Percentiles rank a stretch among this genome's conserved stretches.
These are phyloP conservation scores for Cyberlindnera xylosilytica DNA, from an alignment of 805 yeast species.

Conservation along the genomic window DNA sequence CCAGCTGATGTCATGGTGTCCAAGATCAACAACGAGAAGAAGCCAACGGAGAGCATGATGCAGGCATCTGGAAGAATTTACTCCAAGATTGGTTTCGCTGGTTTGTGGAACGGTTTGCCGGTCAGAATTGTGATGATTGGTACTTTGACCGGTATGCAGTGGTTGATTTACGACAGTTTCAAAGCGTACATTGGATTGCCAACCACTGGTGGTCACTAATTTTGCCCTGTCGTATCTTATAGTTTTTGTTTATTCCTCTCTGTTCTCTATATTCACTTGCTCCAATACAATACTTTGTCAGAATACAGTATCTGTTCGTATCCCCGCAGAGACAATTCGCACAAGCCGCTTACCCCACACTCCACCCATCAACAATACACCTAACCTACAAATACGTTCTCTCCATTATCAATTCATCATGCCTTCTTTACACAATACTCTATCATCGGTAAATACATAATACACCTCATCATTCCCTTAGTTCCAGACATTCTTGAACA, in stretches of 20 bases:
- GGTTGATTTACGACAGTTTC: constrained; percentile 95
- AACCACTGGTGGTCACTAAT: constrained; percentile 65
- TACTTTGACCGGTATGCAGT: constrained; percentile 94
- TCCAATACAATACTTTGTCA: too few species aligned
- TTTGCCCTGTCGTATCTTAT: background rate
- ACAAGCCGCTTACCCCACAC: too few species aligned
- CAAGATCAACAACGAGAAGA: constrained; percentile 74
- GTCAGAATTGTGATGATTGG: constrained; percentile 97
- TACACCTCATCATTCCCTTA: constrained; percentile 26
- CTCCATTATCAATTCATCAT: too few species aligned
- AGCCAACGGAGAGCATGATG: constrained; percentile 61
- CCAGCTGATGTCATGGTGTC: constrained; percentile 99
- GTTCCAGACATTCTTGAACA: constrained; percentile 69
- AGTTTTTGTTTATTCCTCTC: background rate
- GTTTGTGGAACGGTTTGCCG: constrained; percentile 93
- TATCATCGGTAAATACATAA: too few species aligned
- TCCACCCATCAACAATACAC: too few species aligned
- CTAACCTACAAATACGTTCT: too few species aligned
- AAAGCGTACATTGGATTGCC: constrained; percentile 94
- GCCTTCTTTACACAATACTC: background rate
- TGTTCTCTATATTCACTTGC: background rate
- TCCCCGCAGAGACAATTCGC: too few species aligned
- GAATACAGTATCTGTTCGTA: background rate
- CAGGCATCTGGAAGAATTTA: constrained; percentile 74
- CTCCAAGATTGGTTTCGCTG: constrained; percentile 81